These are phyloP conservation scores for Cytidiella melzeri DNA, from an alignment of 768 basidiomycete genomes.

Conservation along the genomic window DNA sequence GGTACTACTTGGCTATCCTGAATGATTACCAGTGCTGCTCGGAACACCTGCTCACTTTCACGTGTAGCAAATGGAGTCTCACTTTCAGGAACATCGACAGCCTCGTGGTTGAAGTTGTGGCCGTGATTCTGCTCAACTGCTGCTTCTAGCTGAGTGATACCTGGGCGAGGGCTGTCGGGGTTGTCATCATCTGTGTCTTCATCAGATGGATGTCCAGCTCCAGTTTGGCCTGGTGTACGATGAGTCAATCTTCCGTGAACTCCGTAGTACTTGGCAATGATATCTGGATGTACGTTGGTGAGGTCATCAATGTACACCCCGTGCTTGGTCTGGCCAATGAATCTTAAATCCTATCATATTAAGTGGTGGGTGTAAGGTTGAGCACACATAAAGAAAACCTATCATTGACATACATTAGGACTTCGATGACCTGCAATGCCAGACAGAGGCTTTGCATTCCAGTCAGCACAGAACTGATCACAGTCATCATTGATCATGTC, in stretches of 20 bases:
- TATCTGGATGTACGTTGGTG: constrained; percentile 12
- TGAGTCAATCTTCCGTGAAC: neutral
- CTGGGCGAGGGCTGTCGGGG: too few species aligned
- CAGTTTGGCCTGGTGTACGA: constrained; percentile 2
- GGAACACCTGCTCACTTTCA: neutral
- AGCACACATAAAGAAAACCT: neutral
- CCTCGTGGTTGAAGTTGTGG: neutral
- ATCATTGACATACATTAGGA: constrained; percentile 12
- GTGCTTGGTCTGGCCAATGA: constrained; percentile 13
- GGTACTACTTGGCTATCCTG: constrained; percentile 1
- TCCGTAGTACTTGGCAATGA: constrained; percentile 14
- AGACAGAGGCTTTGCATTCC: constrained; percentile 36
- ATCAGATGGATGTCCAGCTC: constrained; percentile 12
- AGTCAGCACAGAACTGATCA: constrained; percentile 25
- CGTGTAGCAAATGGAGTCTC: neutral
- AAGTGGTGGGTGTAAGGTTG: neutral
- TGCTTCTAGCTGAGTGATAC: too few species aligned
- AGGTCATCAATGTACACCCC: constrained; percentile 16
- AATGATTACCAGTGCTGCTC: neutral
- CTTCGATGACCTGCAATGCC: constrained; percentile 20
- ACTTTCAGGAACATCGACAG: neutral
- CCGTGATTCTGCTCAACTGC: neutral
- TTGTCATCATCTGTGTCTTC: neutral
- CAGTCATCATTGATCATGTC: constrained; percentile 32
- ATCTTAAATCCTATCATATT: constrained; percentile 14